Conservation (phyloP, 352 stramenopile genomes). For the Phytophthora fragariae region DNA sequence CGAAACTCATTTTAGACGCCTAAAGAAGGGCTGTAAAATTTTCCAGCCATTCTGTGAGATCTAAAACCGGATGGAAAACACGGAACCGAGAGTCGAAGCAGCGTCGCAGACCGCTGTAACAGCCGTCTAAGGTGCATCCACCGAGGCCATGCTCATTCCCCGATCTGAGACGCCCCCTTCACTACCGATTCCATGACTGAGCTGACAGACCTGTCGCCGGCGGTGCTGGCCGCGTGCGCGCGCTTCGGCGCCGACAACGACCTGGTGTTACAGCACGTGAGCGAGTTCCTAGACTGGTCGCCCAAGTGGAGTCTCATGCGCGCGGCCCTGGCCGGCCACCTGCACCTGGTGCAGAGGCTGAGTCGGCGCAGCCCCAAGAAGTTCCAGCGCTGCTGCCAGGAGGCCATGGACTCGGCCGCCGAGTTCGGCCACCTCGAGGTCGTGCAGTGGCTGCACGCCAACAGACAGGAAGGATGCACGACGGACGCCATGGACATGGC, state of each 20-base stretch:
- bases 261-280: slow-evolving; percentile 58
- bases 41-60: background rate
- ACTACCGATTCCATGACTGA: background rate
- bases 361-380: slow-evolving; percentile 41
- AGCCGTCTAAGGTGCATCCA: background rate
- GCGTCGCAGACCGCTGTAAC: slow-evolving; percentile 3
- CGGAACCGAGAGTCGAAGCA: slow-evolving; percentile 11
- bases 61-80: slow-evolving; percentile 1
- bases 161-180: slow-evolving; percentile 14
- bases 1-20: no score
- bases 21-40: background rate
- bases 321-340: slow-evolving; percentile 57
- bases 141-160: slow-evolving; percentile 18
- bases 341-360: slow-evolving; percentile 58
- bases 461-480: slow-evolving; percentile 62
- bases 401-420: slow-evolving; percentile 71
- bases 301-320: slow-evolving; percentile 58
- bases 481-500: slow-evolving; percentile 79
- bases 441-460: slow-evolving; percentile 61
- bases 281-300: slow-evolving; percentile 66
- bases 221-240: slow-evolving; percentile 57
- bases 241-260: slow-evolving; percentile 52
- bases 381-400: slow-evolving; percentile 60
- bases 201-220: slow-evolving; percentile 47
- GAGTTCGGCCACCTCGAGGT: slow-evolving; percentile 70